A percentile compares a stretch with the other conserved stretches of the same genome.
These are phyloP conservation scores for Acanthamoeba castellanii DNA, from an alignment of 208 protist genomes.

Conservation along the genomic window DNA sequence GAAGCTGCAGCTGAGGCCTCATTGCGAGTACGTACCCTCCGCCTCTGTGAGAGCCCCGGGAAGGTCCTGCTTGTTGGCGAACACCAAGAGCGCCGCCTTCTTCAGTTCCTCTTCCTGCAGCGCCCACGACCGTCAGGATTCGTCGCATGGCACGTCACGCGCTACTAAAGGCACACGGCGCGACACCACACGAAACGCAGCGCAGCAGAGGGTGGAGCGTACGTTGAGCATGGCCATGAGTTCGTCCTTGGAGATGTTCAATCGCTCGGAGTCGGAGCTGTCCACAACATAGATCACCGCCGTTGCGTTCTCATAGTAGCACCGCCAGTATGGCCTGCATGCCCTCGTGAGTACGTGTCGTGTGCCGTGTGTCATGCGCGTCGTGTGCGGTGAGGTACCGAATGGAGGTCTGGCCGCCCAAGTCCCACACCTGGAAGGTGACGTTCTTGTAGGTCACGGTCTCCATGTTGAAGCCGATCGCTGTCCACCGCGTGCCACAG, in stretches of 20 bases:
- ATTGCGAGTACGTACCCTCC: background rate
- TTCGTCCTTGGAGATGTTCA: conserved; percentile 93
- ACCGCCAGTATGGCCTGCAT: conserved; percentile 93
- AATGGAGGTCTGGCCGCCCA: conserved; percentile 89
- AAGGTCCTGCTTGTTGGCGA: conserved; percentile 96
- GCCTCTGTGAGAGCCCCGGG: conserved; percentile 72
- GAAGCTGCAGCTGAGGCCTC: background rate
- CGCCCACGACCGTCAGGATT: background rate
- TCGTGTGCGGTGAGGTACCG: conserved; percentile 50
- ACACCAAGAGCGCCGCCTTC: conserved; percentile 92
- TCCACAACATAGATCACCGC: conserved; percentile 95
- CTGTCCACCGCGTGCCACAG: conserved; percentile 75
- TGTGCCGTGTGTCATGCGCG: too few species aligned
- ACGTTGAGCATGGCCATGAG: conserved; percentile 91
- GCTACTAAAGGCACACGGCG: background rate
- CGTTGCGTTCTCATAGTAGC: conserved; percentile 94
- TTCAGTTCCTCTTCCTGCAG: conserved; percentile 94
- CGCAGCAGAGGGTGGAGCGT: background rate
- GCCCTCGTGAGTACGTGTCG: background rate
- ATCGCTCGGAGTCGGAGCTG: conserved; percentile 89
- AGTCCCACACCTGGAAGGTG: conserved; percentile 90
- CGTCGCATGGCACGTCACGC: background rate
- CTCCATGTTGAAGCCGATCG: conserved; percentile 94
- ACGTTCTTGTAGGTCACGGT: conserved; percentile 93
- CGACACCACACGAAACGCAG: too few species aligned